phyloP scores from a whole-genome alignment of 208 protist genomes.

The Trypanosoma scelopori region DNA sequence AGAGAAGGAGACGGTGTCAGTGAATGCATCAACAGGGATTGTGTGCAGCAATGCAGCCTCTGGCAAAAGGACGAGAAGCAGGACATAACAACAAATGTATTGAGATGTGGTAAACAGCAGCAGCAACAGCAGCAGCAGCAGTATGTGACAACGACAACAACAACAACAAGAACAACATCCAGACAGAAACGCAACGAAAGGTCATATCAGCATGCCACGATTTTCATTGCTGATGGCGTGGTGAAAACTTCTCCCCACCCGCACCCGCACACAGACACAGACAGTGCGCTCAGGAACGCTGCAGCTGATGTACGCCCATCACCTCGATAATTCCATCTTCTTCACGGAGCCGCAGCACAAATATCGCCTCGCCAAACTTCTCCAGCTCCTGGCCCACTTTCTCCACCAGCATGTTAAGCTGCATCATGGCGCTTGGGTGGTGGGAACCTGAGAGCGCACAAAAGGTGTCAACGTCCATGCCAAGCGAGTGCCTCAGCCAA shows the following conservation, averaged over 20 bases:
- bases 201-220: no score
- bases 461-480: slow-evolving; percentile 53
- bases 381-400: slow-evolving; percentile 46
- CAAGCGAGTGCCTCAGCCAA: slow-evolving; percentile 56
- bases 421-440: slow-evolving; percentile 32
- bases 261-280: neutral
- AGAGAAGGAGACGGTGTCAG: no score
- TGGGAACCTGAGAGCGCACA: slow-evolving; percentile 37
- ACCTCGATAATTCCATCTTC: slow-evolving; percentile 49
- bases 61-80: no score
- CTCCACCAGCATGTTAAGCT: slow-evolving; percentile 40
- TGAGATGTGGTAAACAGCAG: no score
- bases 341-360: slow-evolving; percentile 41
- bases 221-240: neutral
- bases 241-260: slow-evolving; percentile 1
- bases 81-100: no score
- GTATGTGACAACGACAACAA: no score
- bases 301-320: slow-evolving; percentile 20
- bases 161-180: no score
- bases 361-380: slow-evolving; percentile 42
- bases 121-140: no score
- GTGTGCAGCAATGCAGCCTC: no score
- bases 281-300: neutral
- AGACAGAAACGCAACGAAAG: no score
- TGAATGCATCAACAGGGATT: no score